phyloP scores from a whole-genome alignment of 2,329 filamentous ascomycete species.

The Colletotrichum sp. region DNA sequence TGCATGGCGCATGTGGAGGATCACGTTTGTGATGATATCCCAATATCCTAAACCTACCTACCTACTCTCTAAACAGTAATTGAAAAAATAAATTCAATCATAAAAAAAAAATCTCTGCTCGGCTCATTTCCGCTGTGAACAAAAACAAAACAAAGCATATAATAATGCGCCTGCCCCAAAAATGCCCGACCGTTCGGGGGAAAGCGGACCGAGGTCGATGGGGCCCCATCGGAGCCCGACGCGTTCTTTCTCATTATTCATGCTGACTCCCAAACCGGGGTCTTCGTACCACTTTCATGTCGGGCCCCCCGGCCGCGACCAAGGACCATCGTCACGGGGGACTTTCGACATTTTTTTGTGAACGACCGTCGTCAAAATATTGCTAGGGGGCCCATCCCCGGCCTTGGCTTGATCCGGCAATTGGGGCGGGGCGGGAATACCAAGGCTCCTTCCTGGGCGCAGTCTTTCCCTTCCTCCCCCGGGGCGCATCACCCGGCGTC shows the following conservation, averaged over 20 bases:
- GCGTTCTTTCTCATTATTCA: neutral
- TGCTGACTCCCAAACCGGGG: neutral
- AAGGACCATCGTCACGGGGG: neutral
- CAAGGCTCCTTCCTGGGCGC: neutral
- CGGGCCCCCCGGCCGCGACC: neutral
- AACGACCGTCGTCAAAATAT: neutral
- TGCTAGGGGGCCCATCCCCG: neutral
- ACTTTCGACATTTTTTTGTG: neutral
- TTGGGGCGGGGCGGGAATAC: neutral
- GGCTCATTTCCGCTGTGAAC: neutral
- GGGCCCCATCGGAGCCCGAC: neutral
- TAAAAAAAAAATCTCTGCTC: neutral
- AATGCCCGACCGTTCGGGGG: neutral
- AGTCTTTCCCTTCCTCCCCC: neutral
- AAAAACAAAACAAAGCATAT: neutral
- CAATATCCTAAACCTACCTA: neutral
- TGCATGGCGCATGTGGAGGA: conserved; percentile 12
- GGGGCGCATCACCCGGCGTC: neutral
- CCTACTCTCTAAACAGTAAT: neutral
- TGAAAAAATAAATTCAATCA: neutral
- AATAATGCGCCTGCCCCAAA: too few species aligned
- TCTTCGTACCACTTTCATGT: neutral
- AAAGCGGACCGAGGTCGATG: neutral
- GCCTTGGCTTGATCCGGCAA: neutral
- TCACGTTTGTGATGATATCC: neutral